Evolutionary conservation across 257 asterid species (phyloP).

Genomic region (Avicennia marina): DNA sequence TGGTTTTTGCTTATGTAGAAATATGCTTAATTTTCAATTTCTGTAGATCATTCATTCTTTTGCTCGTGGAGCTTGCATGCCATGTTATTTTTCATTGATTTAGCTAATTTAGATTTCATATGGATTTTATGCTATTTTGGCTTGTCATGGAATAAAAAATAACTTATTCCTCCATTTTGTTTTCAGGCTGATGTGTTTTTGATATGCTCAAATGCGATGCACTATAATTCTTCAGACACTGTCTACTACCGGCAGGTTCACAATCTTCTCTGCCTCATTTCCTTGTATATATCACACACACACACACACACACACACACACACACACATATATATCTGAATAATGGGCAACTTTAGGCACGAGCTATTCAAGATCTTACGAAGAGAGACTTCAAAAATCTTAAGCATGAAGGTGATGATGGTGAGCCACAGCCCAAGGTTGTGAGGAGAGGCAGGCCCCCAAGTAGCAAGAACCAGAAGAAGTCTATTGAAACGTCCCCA

Average conservation of each 20-base stretch:
- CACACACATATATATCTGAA: slow-evolving; percentile 14
- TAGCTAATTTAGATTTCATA: neutral
- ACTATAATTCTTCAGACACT: slow-evolving; percentile 77
- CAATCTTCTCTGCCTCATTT: slow-evolving; percentile 1
- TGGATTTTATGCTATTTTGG: neutral
- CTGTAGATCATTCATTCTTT: slow-evolving; percentile 6
- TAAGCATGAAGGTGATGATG: slow-evolving; percentile 83
- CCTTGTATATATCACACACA: neutral
- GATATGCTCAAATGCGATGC: slow-evolving; percentile 95
- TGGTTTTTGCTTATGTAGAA: neutral
- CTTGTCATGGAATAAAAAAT: neutral
- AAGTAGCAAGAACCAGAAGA: slow-evolving; percentile 61
- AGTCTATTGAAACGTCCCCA: slow-evolving; percentile 50
- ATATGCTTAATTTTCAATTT: neutral
- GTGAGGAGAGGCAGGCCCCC: slow-evolving; percentile 99
- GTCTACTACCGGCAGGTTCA: slow-evolving; percentile 88
- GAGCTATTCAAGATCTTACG: slow-evolving; percentile 77
- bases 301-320: no score
- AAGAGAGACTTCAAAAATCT: slow-evolving; percentile 81
- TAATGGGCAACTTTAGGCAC: slow-evolving; percentile 51
- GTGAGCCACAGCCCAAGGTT: slow-evolving; percentile 87
- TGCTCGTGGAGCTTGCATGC: neutral
- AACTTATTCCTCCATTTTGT: slow-evolving; percentile 10
- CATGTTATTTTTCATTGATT: neutral
- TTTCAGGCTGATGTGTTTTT: slow-evolving; percentile 81